Evolutionary conservation across 441 rosid species (phyloP), one percentile per base, ranked within the genome.

Genomic region (Flueggea neowawraea): DNA sequence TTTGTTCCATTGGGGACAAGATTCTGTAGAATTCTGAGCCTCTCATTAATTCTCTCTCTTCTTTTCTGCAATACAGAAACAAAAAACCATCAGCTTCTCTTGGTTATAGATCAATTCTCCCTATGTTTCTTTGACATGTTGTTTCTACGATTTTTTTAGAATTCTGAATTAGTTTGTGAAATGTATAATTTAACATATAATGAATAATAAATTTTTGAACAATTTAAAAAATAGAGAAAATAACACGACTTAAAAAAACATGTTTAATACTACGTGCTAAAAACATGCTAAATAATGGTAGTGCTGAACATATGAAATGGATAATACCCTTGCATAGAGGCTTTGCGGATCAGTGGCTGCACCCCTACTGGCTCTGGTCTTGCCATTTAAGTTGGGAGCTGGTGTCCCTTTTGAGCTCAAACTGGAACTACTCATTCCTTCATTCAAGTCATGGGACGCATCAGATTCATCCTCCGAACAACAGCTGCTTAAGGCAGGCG

Each of bases 1-100:
- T 92, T 89, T 53, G 95, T 92, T 63, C 98, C 98, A 50, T 89
- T 92, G 0, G 98, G 98, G 31, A 89, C 91, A 57, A 92, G 88
- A 68, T 75, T 84, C 76, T 92, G 98, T 16, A 92, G 67, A 55
- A 75, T 82, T 69, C 75, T 86, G 69, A 91, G 64, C 52, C 96
- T 70, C 75, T 91, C 91, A 11, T 89, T 91, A 43, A 91, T 91
- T 63, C 84, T 82, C 72, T 86, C 96, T 64, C 98, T 86, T 71
- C 98, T 83, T 76, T 85, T 86, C 98, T 92, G 89, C 56, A 72
- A 59, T 1, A 22, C 28, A 22, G 2, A 22, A 22, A 22, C 1
- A 22, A 22, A 22, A 22, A 22, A 22, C 28, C 2, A 22, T 22
- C 28, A 22, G 28, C 28, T 22, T 22, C 28, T 22, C 28, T 22